Percentiles rank a stretch among this genome's conserved stretches.
These are phyloP conservation scores for Erodium moschatum DNA, from an alignment of 441 rosid genomes.

Conservation along the genomic window DNA sequence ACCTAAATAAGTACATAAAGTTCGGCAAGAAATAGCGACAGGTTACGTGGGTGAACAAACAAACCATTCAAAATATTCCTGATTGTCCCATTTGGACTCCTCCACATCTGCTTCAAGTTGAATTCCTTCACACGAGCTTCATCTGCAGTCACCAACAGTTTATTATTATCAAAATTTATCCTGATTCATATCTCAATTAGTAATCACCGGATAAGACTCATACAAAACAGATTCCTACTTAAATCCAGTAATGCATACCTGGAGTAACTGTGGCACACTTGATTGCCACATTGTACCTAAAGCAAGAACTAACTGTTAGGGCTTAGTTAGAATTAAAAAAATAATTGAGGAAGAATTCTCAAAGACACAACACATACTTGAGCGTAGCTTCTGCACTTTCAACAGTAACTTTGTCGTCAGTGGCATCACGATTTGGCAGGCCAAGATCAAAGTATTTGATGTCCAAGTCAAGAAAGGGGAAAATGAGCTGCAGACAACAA, in stretches of 20 bases:
- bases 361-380: slow-evolving; percentile 32
- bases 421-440: slow-evolving; percentile 81
- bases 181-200: background rate
- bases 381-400: slow-evolving; percentile 93
- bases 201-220: background rate
- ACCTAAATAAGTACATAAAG: background rate
- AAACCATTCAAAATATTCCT: slow-evolving; percentile 79
- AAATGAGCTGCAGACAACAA: slow-evolving; percentile 48
- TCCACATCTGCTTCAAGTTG: slow-evolving; percentile 76
- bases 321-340: slow-evolving; percentile 1
- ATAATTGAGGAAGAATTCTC: background rate
- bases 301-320: slow-evolving; percentile 13
- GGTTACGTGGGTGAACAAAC: background rate
- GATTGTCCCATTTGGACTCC: slow-evolving; percentile 90
- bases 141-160: slow-evolving; percentile 33
- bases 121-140: slow-evolving; percentile 81
- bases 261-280: slow-evolving; percentile 95
- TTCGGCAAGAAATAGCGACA: background rate
- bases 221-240: background rate
- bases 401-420: slow-evolving; percentile 78
- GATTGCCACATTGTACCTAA: slow-evolving; percentile 84
- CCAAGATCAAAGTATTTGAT: slow-evolving; percentile 95
- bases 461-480: slow-evolving; percentile 84
- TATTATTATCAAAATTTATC: background rate
- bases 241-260: slow-evolving; percentile 32